A percentile compares a stretch with the other conserved stretches of the same genome.
Conservation (phyloP, 225 moss, liverwort and hornwort genomes). For the Neckera pumila region DNA sequence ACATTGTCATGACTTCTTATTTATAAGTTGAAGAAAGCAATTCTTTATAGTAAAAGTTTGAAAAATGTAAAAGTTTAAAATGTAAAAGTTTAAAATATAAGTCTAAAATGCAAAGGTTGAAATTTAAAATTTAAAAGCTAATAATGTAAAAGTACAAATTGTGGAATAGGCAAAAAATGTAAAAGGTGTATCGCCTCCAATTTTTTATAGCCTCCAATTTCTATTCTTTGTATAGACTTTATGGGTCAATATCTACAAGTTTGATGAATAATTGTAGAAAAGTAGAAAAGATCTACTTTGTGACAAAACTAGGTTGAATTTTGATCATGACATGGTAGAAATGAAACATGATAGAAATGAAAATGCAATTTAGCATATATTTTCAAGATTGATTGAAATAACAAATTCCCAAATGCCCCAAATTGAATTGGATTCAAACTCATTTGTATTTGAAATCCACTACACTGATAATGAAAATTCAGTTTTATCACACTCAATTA, state of each 20-base stretch:
- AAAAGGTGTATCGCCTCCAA: no score
- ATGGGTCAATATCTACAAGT: neutral
- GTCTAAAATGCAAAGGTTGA: no score
- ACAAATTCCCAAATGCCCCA: rapidly evolving
- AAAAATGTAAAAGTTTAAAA: neutral
- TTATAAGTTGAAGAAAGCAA: neutral
- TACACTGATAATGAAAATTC: neutral
- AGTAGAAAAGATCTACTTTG: neutral
- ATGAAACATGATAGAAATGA: rapidly evolving
- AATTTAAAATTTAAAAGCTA: no score
- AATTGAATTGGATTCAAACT: neutral
- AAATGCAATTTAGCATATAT: no score
- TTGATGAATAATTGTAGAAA: neutral
- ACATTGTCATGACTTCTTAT: neutral
- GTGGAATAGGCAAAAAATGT: neutral
- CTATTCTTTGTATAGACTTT: neutral
- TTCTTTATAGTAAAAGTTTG: neutral
- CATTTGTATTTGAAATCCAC: neutral
- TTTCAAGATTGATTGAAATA: neutral
- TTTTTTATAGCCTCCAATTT: neutral
- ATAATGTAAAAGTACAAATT: neutral
- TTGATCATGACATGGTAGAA: neutral
- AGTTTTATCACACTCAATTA: neutral
- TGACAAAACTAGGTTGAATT: neutral
- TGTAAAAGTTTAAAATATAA: no score